These are phyloP conservation scores for Tetracladium setigerum DNA, from an alignment of 495 filamentous ascomycete genomes.

Conservation along the genomic window DNA sequence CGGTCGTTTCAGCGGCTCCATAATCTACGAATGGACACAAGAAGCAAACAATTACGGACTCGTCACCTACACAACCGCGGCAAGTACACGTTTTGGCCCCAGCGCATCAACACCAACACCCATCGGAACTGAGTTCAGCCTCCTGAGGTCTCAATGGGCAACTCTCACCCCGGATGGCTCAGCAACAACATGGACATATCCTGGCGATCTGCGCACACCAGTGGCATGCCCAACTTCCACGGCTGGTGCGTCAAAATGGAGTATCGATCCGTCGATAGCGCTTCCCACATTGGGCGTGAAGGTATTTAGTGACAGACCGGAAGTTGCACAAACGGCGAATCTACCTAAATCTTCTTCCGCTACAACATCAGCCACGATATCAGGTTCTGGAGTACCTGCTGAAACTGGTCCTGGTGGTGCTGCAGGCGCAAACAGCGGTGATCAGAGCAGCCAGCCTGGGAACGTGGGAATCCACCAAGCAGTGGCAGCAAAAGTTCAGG, in stretches of 20 bases:
- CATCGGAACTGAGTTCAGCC: conserved; percentile 62
- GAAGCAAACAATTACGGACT: conserved; percentile 76
- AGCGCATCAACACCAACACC: conserved; percentile 66
- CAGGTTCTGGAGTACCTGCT: no score
- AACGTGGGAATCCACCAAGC: no score
- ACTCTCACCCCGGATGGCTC: conserved; percentile 60
- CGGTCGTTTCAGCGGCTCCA: conserved; percentile 66
- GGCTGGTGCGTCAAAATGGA: neutral
- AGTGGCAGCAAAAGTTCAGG: no score
- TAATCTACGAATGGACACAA: conserved; percentile 81
- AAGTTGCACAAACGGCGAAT: no score
- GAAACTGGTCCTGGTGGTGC: no score
- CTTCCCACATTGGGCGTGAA: no score
- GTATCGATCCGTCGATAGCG: no score
- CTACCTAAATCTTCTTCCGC: no score
- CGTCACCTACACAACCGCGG: conserved; percentile 58
- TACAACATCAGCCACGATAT: no score
- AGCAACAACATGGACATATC: conserved; percentile 41
- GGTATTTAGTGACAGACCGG: no score
- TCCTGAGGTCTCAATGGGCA: conserved; percentile 68
- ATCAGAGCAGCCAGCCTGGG: no score
- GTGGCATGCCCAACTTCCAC: conserved; percentile 64
- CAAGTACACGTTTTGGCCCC: conserved; percentile 32
- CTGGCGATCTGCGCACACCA: conserved; percentile 31
- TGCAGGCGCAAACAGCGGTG: no score